phyloP scores from a whole-genome alignment of 2,329 filamentous ascomycete species.

The Mycogone perniciosa region DNA sequence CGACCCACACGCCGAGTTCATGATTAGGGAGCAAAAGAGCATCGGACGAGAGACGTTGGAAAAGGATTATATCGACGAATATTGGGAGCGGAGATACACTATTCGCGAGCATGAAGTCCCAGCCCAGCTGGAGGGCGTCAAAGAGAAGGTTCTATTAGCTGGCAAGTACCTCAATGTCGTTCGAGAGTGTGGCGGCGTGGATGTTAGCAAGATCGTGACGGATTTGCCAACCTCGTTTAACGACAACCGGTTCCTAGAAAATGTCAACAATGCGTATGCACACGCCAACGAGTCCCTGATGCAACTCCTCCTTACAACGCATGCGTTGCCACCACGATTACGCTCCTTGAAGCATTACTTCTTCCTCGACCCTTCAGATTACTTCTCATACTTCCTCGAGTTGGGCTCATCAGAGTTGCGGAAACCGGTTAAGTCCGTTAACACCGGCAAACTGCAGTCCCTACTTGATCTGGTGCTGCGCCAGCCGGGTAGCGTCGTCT shows the following conservation, averaged over 20 bases:
- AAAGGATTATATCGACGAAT: constrained; percentile 97
- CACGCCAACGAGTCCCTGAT: constrained; percentile 92
- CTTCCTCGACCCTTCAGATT: constrained; percentile 95
- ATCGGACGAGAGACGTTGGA: constrained; percentile 86
- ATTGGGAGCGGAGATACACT: constrained; percentile 97
- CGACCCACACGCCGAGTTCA: constrained; percentile 87
- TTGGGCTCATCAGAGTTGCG: constrained; percentile 82
- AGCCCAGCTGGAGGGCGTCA: constrained; percentile 82
- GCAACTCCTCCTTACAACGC: constrained; percentile 84
- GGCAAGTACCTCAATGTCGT: constrained; percentile 98
- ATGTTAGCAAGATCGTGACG: constrained; percentile 79
- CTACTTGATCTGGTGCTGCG: constrained; percentile 91
- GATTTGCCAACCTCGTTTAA: constrained; percentile 92
- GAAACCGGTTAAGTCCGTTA: constrained; percentile 82
- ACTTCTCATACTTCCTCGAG: constrained; percentile 96
- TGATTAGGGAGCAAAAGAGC: constrained; percentile 93
- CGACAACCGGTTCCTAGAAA: constrained; percentile 85
- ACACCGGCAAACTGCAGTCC: constrained; percentile 88
- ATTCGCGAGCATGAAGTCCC: constrained; percentile 87
- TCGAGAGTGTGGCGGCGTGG: constrained; percentile 90
- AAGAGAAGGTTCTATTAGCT: constrained; percentile 89
- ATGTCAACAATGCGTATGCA: constrained; percentile 91
- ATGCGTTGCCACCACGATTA: constrained; percentile 79
- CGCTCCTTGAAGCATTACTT: constrained; percentile 97
- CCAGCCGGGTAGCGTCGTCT: constrained; percentile 91